Evolutionary conservation across 805 yeast genomes (phyloP).

Genomic region (Scheffersomyces stipitis): DNA sequence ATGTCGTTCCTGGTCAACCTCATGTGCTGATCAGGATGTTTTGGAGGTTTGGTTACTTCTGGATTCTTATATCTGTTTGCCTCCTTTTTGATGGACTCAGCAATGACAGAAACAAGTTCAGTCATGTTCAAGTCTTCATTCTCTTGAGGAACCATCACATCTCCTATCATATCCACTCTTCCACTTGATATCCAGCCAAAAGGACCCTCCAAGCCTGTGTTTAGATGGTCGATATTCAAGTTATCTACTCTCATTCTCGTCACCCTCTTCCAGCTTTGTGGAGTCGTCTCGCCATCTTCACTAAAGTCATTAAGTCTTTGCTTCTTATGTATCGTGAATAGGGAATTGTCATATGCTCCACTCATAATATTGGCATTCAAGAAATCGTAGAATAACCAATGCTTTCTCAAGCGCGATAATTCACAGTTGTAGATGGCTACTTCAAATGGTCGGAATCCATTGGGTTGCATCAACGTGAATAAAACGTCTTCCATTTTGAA

Average conservation of each 20-base stretch:
- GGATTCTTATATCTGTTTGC: slow-evolving; percentile 44
- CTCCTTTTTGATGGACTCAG: slow-evolving; percentile 48
- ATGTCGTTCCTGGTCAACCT: slow-evolving; percentile 25
- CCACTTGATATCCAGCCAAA: slow-evolving; percentile 97
- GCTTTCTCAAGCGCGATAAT: slow-evolving; percentile 74
- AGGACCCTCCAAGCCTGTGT: slow-evolving; percentile 89
- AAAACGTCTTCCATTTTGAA: slow-evolving; percentile 83
- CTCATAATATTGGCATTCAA: slow-evolving; percentile 80
- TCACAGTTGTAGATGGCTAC: slow-evolving; percentile 89
- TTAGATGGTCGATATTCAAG: slow-evolving; percentile 82
- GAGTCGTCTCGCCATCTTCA: slow-evolving; percentile 7
- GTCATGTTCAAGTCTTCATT: slow-evolving; percentile 46
- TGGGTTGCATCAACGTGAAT: slow-evolving; percentile 80
- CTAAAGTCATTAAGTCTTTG: slow-evolving; percentile 56
- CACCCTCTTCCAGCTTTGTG: slow-evolving; percentile 53
- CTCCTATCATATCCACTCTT: slow-evolving; percentile 90
- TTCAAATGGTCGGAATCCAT: slow-evolving; percentile 76
- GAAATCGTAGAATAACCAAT: slow-evolving; percentile 90
- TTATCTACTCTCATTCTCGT: slow-evolving; percentile 84
- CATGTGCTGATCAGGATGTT: slow-evolving; percentile 27
- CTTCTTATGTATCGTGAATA: slow-evolving; percentile 85
- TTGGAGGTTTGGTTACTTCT: slow-evolving; percentile 22
- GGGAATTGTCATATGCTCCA: slow-evolving; percentile 90
- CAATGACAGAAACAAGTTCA: slow-evolving; percentile 51
- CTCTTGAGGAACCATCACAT: slow-evolving; percentile 75